Evolutionary conservation across 129 eudicot species (phyloP), one percentile per base, ranked within the genome.

Genomic region (Flaveria brownii): DNA sequence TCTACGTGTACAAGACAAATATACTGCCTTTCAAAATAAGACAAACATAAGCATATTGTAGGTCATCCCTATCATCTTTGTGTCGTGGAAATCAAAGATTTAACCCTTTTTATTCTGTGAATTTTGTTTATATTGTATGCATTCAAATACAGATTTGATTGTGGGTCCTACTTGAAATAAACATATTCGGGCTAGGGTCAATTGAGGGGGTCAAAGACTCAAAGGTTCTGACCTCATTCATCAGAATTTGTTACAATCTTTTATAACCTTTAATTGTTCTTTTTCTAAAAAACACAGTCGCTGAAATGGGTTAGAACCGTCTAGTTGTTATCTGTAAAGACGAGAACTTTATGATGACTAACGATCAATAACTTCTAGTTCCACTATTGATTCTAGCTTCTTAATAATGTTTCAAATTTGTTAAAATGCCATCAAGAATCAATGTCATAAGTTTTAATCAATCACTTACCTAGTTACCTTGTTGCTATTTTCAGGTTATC

Each of bases 1-100:
- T 80, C 83, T 73, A 73, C 74, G 79, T 54, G 73, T 80, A 45
- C 79, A 80, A 65, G 73, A 80, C 83, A 73, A 80, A 80, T 49
- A 9, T 72, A 30, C 46, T 15, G 30, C 49, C 36, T 80, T 54
- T 64, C 69, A 54, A 10, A 64, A 36, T 45, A 56, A 65, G 74
- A 80, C 83, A 65, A 80, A 20, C 68, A 63, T 6, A 63, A 26
- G 45, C 68, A 63, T 62, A 28, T 63, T 63, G 68, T 63, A 62
- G 68, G 68, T 33, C 45, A 63, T 50, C 77, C 52, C 20, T 71
- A 61, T 80, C 74, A 42, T 72, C 64, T 72, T 11, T 79, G 45
- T 62, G 49, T 72, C 73, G 73, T 9, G 63, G 72, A 79, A 62
- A 62, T 51, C 78, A 15, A 80, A 15, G 69, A 64, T 66, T 41